Base-by-base conservation (phyloP, 345 rosid species). In the Triadica sebifera region DNA sequence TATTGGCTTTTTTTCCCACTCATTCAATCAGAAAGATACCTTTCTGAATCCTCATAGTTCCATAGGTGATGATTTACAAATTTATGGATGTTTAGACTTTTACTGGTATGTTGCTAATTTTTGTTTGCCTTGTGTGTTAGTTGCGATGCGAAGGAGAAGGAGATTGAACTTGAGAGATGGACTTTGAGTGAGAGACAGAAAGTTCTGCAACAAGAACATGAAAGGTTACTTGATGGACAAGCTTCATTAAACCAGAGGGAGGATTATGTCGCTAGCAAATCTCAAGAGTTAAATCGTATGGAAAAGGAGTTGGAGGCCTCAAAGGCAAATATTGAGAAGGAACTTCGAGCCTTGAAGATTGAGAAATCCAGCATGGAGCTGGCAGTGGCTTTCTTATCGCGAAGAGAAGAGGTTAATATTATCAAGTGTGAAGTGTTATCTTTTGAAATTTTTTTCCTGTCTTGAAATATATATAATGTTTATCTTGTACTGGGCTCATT, bases 101-200 rank as follows among this genome's bases (percentile, higher is more conserved):
- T 43, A 47, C 37, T 65, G 12, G 6, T 24, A 56, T 11, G 20
- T 62, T 69, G 47, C 13, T 66, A 67, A 72, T 22, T 12, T 78
- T 5, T 76, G 34, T 79, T 69, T 25, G 10, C 69, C 69, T 63
- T 69, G 22, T 75, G 63, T 53, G 49, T 46, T 79, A 95, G 99
- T 74, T 93, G 94, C 83, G 97, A 91, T 78, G 86, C 89, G 50
- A 95, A 87, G 80, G 99, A 91, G 75, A 88, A 82, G 69, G 98
- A 89, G 74, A 79, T 89, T 19, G 62, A 61, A 64, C 81, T 77
- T 37, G 97, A 91, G 83, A 88, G 96, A 71, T 88, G 86, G 75
- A 83, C 84, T 24, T 76, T 93, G 75, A 84, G 83, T 73, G 98
- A 95, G 79, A 89, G 99, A 74, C 88, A 82, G 77, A 88, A 86